Percentiles rank a stretch among this genome's conserved stretches.
Evolutionary conservation across 441 rosid species (phyloP).

Genomic region (Syzygium syzygioides): DNA sequence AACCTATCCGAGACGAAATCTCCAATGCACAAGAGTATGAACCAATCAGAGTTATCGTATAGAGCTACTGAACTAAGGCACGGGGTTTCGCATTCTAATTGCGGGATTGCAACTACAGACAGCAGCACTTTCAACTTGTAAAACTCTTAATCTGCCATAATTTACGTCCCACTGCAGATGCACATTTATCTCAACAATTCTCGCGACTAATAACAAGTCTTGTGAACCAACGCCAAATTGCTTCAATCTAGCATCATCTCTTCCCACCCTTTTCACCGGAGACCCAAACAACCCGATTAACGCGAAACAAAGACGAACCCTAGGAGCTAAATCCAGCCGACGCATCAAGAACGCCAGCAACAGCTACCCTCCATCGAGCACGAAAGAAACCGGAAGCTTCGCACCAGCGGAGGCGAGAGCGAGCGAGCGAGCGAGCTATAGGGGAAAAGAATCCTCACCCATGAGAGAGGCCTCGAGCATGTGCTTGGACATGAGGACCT

Average conservation of each 20-base stretch:
- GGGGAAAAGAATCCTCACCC: conserved; percentile 35
- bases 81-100: background rate
- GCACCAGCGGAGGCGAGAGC: background rate
- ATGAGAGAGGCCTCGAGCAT: conserved; percentile 86
- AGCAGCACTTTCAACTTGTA: background rate
- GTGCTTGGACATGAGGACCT: conserved; percentile 62
- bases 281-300: background rate
- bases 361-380: background rate
- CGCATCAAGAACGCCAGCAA: background rate
- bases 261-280: background rate
- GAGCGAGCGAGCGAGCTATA: background rate
- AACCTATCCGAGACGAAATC: background rate
- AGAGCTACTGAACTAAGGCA: background rate
- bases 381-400: background rate
- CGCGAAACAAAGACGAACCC: background rate
- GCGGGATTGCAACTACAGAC: background rate
- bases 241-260: background rate
- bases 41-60: background rate
- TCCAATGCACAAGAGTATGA: background rate
- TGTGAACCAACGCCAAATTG: background rate
- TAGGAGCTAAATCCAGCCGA: background rate
- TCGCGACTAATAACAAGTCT: background rate
- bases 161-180: background rate
- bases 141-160: background rate
- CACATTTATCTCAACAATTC: background rate